A percentile compares a stretch with the other conserved stretches of the same genome.
Conservation (phyloP, 176 grass and related monocot genomes). For the Oryza meyeriana region DNA sequence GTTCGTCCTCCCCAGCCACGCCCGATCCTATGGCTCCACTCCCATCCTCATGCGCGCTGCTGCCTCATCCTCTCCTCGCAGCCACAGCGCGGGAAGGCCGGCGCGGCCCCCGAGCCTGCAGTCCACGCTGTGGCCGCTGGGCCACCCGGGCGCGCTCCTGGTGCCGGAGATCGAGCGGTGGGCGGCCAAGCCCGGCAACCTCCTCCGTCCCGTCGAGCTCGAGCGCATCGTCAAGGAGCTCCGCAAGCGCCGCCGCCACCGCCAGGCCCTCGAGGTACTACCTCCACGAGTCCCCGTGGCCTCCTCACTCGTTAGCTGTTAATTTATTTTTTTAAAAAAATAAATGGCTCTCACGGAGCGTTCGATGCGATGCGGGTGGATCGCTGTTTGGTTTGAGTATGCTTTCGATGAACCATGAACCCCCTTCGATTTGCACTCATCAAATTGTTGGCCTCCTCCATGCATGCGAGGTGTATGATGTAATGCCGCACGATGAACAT, state of each 20-base stretch:
- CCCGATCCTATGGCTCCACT: background rate
- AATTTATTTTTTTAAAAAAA: background rate
- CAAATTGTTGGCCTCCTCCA: background rate
- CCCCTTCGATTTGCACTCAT: background rate
- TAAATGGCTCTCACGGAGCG: background rate
- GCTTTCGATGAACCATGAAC: background rate
- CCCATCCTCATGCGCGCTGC: background rate
- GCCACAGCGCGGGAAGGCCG: slow-evolving; percentile 7
- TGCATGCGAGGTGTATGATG: slow-evolving; percentile 14
- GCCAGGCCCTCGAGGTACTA: slow-evolving; percentile 82
- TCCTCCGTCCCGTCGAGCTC: slow-evolving; percentile 50
- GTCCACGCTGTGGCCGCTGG: slow-evolving; percentile 67
- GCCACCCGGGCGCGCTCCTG: slow-evolving; percentile 57
- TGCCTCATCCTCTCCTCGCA: slow-evolving; percentile 7
- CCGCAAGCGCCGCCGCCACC: slow-evolving; percentile 53
- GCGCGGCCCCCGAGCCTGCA: slow-evolving; percentile 37
- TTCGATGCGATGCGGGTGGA: slow-evolving; percentile 8
- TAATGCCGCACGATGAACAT: background rate
- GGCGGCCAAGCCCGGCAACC: slow-evolving; percentile 43
- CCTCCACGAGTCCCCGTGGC: background rate
- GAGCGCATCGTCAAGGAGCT: slow-evolving; percentile 56
- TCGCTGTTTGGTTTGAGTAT: background rate
- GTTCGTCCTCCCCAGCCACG: background rate
- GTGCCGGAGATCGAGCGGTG: slow-evolving; percentile 72
- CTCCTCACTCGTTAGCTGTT: background rate